Evolutionary conservation across 140 eudicot species (phyloP).

Genomic region (Bidens hawaiensis): DNA sequence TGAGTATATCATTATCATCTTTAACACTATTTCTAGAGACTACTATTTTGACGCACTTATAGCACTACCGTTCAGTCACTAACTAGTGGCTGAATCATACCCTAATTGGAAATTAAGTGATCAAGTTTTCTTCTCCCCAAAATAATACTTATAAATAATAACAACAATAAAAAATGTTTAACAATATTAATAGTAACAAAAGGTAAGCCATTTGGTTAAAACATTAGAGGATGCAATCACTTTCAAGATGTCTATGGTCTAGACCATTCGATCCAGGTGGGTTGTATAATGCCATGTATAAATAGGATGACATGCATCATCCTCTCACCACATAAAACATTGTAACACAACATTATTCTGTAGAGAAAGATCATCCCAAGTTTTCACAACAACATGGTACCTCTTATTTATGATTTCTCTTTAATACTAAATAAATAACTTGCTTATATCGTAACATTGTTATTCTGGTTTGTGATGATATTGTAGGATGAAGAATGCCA

Average conservation of each 20-base stretch:
- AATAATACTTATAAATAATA: not conserved
- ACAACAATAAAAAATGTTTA: too few relatives aligned
- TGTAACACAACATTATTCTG: constrained; percentile 1
- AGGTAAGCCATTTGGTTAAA: too few relatives aligned
- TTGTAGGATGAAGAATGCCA: constrained; percentile 44
- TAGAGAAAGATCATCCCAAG: constrained; percentile 3
- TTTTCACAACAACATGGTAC: constrained; percentile 37
- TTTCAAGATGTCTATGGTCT: constrained; percentile 40
- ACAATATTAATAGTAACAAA: too few relatives aligned
- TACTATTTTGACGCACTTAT: not conserved
- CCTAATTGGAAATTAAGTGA: not conserved
- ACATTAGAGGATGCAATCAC: constrained; percentile 20
- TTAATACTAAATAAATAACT: not conserved
- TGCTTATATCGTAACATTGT: not conserved
- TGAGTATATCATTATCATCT: not conserved
- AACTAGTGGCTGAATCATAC: not conserved
- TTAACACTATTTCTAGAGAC: not conserved
- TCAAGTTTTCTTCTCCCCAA: not conserved
- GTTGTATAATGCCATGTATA: constrained; percentile 25
- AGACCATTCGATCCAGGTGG: constrained; percentile 41
- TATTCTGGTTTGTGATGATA: constrained; percentile 1
- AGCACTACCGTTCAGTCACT: not conserved
- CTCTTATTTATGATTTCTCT: not conserved
- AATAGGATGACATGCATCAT: constrained; percentile 23
- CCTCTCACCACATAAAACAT: constrained; percentile 10